phyloP scores from a whole-genome alignment of 2,329 filamentous ascomycete genomes.

The Venturia carpophila region DNA sequence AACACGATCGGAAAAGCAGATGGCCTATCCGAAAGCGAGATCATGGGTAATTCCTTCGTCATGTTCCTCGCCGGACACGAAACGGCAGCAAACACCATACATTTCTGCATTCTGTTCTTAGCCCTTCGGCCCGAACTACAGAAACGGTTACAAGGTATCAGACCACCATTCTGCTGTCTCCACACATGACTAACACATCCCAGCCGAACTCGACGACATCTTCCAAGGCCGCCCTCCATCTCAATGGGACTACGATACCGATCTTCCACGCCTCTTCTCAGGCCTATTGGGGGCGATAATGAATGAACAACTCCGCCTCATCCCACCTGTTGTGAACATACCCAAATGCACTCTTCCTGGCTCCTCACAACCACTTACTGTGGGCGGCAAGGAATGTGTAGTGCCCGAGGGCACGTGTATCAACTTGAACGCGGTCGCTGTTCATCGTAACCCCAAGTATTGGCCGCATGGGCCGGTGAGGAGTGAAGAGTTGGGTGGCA shows the following conservation, averaged over 20 bases:
- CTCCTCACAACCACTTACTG: constrained; percentile 47
- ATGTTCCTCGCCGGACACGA: constrained; percentile 68
- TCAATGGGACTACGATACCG: constrained; percentile 63
- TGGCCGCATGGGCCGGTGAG: constrained; percentile 46
- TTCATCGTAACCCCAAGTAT: constrained; percentile 62
- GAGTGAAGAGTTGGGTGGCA: constrained; percentile 33
- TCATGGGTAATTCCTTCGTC: constrained; percentile 61
- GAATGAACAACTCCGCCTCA: constrained; percentile 67
- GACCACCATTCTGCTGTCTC: constrained; percentile 55
- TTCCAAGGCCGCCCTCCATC: constrained; percentile 48
- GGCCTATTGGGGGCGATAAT: constrained; percentile 67
- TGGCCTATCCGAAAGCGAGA: constrained; percentile 51
- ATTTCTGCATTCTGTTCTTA: constrained; percentile 62
- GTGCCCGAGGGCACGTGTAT: constrained; percentile 52
- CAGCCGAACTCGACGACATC: constrained; percentile 58
- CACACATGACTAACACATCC: constrained; percentile 30
- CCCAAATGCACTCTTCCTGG: constrained; percentile 52
- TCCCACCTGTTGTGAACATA: constrained; percentile 63
- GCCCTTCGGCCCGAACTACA: constrained; percentile 59
- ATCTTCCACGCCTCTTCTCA: constrained; percentile 57
- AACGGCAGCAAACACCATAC: constrained; percentile 66
- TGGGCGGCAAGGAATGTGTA: constrained; percentile 51
- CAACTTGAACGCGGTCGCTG: constrained; percentile 47
- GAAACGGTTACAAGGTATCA: constrained; percentile 56
- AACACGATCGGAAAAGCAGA: constrained; percentile 31